Evolutionary conservation across 352 stramenopile species (phyloP), one percentile per base, ranked within the genome.

Genomic region (Albugo laibachii): DNA sequence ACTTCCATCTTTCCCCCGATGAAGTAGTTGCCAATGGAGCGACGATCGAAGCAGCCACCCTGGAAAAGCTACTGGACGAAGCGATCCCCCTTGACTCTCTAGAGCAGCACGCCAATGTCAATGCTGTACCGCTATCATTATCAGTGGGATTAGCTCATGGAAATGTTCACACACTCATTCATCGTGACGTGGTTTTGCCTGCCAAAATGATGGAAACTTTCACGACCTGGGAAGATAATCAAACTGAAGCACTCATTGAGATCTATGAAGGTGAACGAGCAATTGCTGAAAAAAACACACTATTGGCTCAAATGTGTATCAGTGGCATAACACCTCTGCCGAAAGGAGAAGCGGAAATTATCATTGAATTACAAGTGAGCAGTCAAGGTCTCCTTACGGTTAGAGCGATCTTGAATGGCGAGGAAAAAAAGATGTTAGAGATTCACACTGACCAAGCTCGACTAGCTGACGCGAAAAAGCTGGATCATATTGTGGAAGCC

Each of bases 241-340:
- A 97, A 62, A 65, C 77, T 19, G 70, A 59, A 36, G 82, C 96
- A 49, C 89, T 88, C 53, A 61, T 97, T 49, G 76, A 97, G 56
- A 79, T 97, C 45, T 97, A 89, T 58, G 87, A 97, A 56, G 94
- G 94, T 24, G 92, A 98, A 68, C 87, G 94, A 19, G 65, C 91
- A 38, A 97, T 98, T 91, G 96, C 91, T 43, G 95, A 95, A 56
- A 88, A 96, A 58, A 98, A 98, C 66, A 93, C 83, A 27, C 62
- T 95, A 39, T 61, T 97, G 47, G 89, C 83, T 44, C 81, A 89
- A 61, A 80, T 96, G 56, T 78, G 70, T 35, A 63, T 97, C n/a
- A 55, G 63, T 27, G 87, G 81, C 53, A 95, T 97, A 56, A 77
- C 83, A 43, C 62, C 76, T 36, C 64, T 83, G 55, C 78, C 84